Percentiles rank a stretch among this genome's conserved stretches.
Conservation (phyloP, 2,329 filamentous ascomycete genomes). For the Neurospora crassa region DNA sequence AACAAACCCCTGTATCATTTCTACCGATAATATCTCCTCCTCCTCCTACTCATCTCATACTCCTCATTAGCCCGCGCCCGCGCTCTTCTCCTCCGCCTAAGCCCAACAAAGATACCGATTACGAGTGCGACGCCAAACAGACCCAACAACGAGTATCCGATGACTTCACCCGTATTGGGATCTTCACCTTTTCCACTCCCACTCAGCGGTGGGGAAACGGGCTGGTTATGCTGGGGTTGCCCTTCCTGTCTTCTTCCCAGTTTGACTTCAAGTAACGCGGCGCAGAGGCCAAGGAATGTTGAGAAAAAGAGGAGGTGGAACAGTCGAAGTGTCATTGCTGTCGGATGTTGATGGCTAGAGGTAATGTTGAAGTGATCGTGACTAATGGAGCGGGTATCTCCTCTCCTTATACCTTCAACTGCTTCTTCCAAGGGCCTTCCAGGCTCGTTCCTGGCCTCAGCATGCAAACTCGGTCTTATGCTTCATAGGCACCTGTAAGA, state of each 20-base stretch:
- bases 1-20: too few relatives aligned
- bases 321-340: not conserved
- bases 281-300: not conserved
- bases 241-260: not conserved
- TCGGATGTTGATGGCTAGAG: not conserved
- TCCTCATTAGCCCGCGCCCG: not conserved
- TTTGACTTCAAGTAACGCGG: not conserved
- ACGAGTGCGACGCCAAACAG: not conserved
- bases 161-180: not conserved
- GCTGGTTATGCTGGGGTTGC: not conserved
- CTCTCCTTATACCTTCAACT: not conserved
- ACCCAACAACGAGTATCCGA: not conserved
- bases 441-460: too few relatives aligned
- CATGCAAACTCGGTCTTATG: too few relatives aligned
- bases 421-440: not conserved
- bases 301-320: not conserved
- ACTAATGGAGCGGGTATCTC: too few relatives aligned
- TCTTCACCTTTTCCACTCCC: not conserved
- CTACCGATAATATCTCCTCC: not conserved
- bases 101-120: not conserved
- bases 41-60: not conserved
- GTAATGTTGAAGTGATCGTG: not conserved
- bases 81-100: not conserved
- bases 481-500: too few relatives aligned
- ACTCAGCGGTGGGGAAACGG: not conserved